A percentile compares a stretch with the other conserved stretches of the same genome.
These are phyloP conservation scores for Penicillium desertorum DNA, from an alignment of 495 filamentous ascomycete species.

Conservation along the genomic window DNA sequence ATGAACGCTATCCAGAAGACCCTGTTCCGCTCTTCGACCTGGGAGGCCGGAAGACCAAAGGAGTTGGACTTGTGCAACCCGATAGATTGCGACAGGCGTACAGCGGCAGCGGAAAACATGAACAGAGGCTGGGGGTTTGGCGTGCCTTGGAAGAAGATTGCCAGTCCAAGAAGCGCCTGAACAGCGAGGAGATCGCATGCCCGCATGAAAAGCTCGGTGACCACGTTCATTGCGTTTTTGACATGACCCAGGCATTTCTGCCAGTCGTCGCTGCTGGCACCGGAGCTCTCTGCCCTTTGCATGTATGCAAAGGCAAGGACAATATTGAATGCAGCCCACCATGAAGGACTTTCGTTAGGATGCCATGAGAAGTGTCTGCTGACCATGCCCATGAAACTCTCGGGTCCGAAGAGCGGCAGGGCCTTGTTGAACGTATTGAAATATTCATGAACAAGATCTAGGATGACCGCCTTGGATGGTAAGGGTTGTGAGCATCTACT, in stretches of 20 bases:
- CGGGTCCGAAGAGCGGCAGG: slow-evolving; percentile 13
- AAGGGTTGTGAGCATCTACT: slow-evolving; percentile 17
- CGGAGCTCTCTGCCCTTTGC: slow-evolving; percentile 16
- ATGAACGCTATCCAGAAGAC: slow-evolving; percentile 29
- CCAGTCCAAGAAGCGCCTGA: slow-evolving; percentile 22
- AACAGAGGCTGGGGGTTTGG: slow-evolving; percentile 26
- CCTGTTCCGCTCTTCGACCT: slow-evolving; percentile 22
- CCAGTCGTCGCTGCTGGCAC: slow-evolving; percentile 16
- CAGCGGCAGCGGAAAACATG: slow-evolving; percentile 22
- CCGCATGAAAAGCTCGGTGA: slow-evolving; percentile 20
- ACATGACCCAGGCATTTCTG: slow-evolving; percentile 19
- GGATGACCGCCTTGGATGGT: slow-evolving; percentile 11
- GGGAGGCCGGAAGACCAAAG: slow-evolving; percentile 7
- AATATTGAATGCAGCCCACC: slow-evolving; percentile 25
- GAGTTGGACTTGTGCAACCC: slow-evolving; percentile 20
- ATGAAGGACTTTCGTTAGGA: slow-evolving; percentile 23
- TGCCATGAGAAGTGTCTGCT: slow-evolving; percentile 25
- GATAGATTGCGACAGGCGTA: slow-evolving; percentile 26
- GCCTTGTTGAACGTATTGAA: slow-evolving; percentile 19
- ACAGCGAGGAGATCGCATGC: slow-evolving; percentile 22
- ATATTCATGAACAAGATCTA: slow-evolving; percentile 15
- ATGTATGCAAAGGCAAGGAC: slow-evolving; percentile 25
- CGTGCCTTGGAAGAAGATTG: slow-evolving; percentile 26
- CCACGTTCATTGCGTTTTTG: slow-evolving; percentile 24
- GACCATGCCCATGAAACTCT: slow-evolving; percentile 9